A percentile compares a stretch with the other conserved stretches of the same genome.
phyloP scores from a whole-genome alignment of 352 stramenopile genomes.

The Pythium vanterpoolii region DNA sequence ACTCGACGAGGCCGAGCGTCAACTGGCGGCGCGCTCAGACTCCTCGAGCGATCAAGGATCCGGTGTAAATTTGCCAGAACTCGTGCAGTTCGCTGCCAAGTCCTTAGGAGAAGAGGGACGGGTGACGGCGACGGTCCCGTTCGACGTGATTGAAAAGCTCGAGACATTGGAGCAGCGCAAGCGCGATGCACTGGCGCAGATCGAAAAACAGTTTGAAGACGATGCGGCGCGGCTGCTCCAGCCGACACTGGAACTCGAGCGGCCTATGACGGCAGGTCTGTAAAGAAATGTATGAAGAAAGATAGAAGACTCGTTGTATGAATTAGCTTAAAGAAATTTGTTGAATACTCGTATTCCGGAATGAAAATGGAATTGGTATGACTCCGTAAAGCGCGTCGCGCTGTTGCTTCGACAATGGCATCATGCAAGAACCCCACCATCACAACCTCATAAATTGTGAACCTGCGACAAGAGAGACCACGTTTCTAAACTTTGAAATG shows the following conservation, averaged over 20 bases:
- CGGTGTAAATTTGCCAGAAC: slow-evolving; percentile 6
- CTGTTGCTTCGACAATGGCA: too few species aligned
- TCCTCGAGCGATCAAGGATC: not conserved
- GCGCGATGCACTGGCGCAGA: slow-evolving; percentile 7
- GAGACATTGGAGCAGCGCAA: slow-evolving; percentile 18
- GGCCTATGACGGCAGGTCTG: slow-evolving; percentile 1
- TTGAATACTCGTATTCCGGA: too few species aligned
- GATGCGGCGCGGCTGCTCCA: slow-evolving; percentile 12
- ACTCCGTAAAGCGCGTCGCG: too few species aligned
- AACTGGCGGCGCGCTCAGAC: slow-evolving; percentile 13
- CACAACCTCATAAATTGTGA: too few species aligned
- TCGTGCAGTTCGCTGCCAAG: slow-evolving; percentile 6
- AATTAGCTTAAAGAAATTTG: too few species aligned
- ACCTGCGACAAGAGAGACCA: too few species aligned
- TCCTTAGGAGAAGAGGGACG: slow-evolving; percentile 11
- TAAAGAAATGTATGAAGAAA: slow-evolving; percentile 2
- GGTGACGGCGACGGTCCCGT: slow-evolving; percentile 10
- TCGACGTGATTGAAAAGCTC: slow-evolving; percentile 16
- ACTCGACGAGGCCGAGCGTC: slow-evolving; percentile 34
- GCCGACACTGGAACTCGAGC: slow-evolving; percentile 12
- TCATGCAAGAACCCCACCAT: too few species aligned
- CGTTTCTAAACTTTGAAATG: too few species aligned
- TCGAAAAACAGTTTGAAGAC: slow-evolving; percentile 25
- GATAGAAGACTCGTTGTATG: too few species aligned
- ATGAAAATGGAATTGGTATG: too few species aligned